phyloP scores from a whole-genome alignment of 2,329 filamentous ascomycete genomes.

The Fusarium sp. region DNA sequence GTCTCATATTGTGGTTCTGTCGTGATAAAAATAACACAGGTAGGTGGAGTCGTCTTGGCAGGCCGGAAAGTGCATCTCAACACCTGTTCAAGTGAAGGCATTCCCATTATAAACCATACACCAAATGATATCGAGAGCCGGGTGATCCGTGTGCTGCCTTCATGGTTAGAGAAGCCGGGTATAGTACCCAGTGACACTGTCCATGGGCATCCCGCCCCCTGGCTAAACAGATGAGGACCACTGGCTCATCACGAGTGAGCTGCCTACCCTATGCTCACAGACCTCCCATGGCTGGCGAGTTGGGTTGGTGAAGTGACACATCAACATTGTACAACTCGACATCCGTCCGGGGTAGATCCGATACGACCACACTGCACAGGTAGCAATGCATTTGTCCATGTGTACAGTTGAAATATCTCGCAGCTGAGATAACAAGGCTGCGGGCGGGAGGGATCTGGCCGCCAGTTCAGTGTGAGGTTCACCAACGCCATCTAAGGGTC shows the following conservation, averaged over 20 bases:
- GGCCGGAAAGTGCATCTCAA: background rate
- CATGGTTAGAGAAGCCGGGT: background rate
- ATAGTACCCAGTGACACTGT: background rate
- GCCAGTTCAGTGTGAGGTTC: background rate
- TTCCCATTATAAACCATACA: slow-evolving; percentile 8
- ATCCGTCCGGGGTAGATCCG: background rate
- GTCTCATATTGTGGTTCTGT: background rate
- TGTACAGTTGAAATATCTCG: background rate
- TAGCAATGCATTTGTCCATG: background rate
- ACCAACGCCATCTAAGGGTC: background rate
- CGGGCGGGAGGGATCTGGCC: background rate
- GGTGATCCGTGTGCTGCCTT: background rate
- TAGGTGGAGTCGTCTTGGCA: background rate
- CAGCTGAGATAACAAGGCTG: background rate
- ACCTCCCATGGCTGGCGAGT: background rate
- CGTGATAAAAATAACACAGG: background rate
- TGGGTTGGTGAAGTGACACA: background rate
- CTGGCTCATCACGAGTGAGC: background rate
- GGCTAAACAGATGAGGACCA: background rate
- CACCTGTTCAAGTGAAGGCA: slow-evolving; percentile 16
- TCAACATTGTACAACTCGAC: background rate
- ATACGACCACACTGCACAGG: background rate
- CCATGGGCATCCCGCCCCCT: background rate
- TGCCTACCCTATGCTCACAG: background rate
- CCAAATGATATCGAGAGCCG: background rate